Evolutionary conservation across 1,284 basidiomycete genomes (phyloP).

Genomic region (Meira miltonrushii): DNA sequence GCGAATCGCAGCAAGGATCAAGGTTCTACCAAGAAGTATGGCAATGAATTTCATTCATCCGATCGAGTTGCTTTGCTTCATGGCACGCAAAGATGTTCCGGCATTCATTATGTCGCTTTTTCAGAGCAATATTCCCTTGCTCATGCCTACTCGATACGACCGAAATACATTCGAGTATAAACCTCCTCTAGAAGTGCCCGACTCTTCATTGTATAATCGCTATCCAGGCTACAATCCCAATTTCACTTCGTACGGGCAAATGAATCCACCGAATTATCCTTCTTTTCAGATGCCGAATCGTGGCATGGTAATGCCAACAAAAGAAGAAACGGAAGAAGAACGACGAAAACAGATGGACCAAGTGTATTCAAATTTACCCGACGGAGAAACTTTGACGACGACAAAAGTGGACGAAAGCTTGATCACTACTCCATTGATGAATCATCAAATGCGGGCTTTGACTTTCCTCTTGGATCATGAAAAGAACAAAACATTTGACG

Average conservation of each 20-base stretch:
- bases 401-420: conserved; percentile 71
- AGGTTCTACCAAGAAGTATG: conserved; percentile 21
- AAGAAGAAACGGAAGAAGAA: conserved; percentile 63
- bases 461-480: conserved; percentile 95
- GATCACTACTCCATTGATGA: conserved; percentile 82
- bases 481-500: conserved; percentile 29
- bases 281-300: conserved; percentile 15
- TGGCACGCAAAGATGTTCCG: conserved; percentile 80
- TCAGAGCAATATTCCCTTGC: conserved; percentile 66
- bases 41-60: conserved; percentile 60
- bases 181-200: conserved; percentile 65
- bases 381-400: conserved; percentile 77
- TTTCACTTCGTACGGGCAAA: too few relatives aligned
- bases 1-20: conserved; percentile 32
- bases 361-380: conserved; percentile 79
- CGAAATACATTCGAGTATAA: conserved; percentile 59
- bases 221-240: too few relatives aligned
- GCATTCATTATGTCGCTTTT: conserved; percentile 72
- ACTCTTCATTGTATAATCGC: conserved; percentile 14
- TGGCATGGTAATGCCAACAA: conserved; percentile 26
- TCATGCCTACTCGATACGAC: conserved; percentile 66
- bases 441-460: conserved; percentile 95
- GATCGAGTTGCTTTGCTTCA: conserved; percentile 81
- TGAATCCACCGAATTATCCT: not conserved
- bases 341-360: conserved; percentile 90